Conservation (phyloP, 306 rosid species). For the Lathyrus sativus region DNA sequence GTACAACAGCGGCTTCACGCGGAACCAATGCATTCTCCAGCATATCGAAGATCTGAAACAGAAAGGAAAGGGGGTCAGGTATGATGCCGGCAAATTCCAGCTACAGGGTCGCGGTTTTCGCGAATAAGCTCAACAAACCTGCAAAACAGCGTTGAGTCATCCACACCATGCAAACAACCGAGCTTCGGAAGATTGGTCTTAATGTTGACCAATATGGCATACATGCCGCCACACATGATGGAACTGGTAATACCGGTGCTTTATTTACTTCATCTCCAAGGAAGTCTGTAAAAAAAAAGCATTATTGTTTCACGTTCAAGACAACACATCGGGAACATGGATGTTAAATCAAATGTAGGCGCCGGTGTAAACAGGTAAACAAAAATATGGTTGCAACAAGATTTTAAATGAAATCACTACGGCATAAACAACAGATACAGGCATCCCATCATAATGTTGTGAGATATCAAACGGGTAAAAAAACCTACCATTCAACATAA, state of each 20-base stretch:
- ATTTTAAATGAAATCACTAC: constrained; percentile 29
- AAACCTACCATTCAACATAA: no score
- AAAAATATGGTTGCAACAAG: constrained; percentile 34
- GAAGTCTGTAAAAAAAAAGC: constrained; percentile 39
- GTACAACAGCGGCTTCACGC: no score
- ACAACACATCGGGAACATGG: constrained; percentile 32
- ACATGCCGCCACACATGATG: neutral
- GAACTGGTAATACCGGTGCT: constrained; percentile 28
- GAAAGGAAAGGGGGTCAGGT: no score
- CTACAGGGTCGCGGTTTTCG: no score
- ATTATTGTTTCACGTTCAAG: constrained; percentile 41
- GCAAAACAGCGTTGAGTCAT: no score
- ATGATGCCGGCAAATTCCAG: no score
- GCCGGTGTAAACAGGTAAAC: constrained; percentile 26
- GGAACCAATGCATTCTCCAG: no score
- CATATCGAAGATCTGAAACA: no score
- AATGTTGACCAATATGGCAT: constrained; percentile 33
- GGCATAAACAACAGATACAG: constrained; percentile 31
- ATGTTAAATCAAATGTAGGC: constrained; percentile 31
- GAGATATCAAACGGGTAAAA: constrained; percentile 43
- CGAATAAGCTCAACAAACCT: no score
- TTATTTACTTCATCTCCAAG: constrained; percentile 38
- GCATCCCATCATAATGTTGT: constrained; percentile 39
- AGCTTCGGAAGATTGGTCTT: constrained; percentile 37
- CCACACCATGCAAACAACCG: constrained; percentile 28